phyloP scores from a whole-genome alignment of 1,284 basidiomycete species.

The Acaromyces ingoldii region DNA sequence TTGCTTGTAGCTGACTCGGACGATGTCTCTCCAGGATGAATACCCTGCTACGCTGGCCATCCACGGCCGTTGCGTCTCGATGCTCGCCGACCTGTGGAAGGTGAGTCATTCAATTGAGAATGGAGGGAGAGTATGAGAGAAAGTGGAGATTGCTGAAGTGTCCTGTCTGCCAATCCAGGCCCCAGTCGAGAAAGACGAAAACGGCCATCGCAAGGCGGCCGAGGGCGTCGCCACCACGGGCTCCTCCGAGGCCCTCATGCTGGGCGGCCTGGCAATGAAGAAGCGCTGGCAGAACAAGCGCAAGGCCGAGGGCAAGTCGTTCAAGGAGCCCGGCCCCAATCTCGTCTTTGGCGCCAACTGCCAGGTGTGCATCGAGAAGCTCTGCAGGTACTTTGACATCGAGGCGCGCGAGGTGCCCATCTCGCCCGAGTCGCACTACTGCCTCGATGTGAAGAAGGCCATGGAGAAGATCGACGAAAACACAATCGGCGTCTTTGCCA shows the following conservation, averaged over 20 bases:
- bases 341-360: constrained; percentile 77
- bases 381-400: constrained; percentile 85
- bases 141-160: too few relatives aligned
- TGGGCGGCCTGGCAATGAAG: constrained; percentile 91
- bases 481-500: constrained; percentile 58
- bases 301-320: constrained; percentile 65
- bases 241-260: constrained; percentile 80
- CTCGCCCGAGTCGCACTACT: constrained; percentile 56
- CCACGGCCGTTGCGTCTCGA: constrained; percentile 60
- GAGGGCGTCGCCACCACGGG: constrained; percentile 79
- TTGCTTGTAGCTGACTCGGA: too few relatives aligned
- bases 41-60: constrained; percentile 61
- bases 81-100: constrained; percentile 88
- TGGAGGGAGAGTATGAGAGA: too few relatives aligned
- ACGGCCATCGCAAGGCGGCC: constrained; percentile 34
- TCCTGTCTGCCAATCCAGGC: too few relatives aligned
- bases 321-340: constrained; percentile 58
- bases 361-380: constrained; percentile 56
- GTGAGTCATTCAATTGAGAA: constrained; percentile 56
- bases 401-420: constrained; percentile 56
- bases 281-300: constrained; percentile 84
- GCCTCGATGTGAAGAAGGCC: constrained; percentile 75
- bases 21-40: constrained; percentile 85
- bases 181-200: constrained; percentile 21
- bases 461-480: constrained; percentile 89